Evolutionary conservation across 2,329 filamentous ascomycete species (phyloP).

Genomic region (Teratosphaeriaceae sp.): DNA sequence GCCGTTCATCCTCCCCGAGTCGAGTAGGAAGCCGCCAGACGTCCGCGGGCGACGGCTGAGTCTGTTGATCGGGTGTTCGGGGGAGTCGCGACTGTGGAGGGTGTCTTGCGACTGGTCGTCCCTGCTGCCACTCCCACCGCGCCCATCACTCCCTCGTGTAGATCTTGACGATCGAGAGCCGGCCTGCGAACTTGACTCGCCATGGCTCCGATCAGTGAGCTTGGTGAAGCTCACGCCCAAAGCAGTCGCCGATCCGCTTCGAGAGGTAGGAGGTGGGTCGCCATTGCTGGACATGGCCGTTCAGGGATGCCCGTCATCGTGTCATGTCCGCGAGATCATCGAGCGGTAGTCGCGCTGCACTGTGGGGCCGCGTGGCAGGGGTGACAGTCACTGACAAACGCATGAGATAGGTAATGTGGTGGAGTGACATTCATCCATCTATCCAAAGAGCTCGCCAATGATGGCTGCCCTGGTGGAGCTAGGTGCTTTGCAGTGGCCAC

Average conservation of each 20-base stretch:
- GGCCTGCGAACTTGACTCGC: constrained; percentile 21
- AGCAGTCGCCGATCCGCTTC: not conserved
- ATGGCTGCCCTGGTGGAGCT: too few species aligned
- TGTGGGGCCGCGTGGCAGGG: too few species aligned
- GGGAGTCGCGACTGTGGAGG: not conserved
- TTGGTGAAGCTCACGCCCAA: constrained; percentile 3
- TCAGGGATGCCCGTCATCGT: not conserved
- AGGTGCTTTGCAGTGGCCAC: too few species aligned
- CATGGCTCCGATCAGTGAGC: constrained; percentile 13
- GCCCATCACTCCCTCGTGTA: not conserved
- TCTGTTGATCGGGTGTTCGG: not conserved
- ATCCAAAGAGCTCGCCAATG: too few species aligned
- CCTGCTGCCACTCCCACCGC: constrained; percentile 7
- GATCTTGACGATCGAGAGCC: constrained; percentile 19
- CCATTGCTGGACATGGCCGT: constrained; percentile 3
- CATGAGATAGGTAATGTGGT: too few species aligned
- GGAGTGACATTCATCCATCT: too few species aligned
- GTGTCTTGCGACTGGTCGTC: constrained; percentile 5
- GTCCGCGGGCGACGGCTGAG: constrained; percentile 12
- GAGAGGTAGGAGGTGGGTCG: not conserved
- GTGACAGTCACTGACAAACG: too few species aligned
- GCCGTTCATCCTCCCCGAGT: constrained; percentile 20
- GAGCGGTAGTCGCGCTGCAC: too few species aligned
- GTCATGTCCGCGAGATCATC: too few species aligned
- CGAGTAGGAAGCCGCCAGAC: constrained; percentile 36